Percentiles rank a stretch among this genome's conserved stretches.
Conservation (phyloP, 2,329 filamentous ascomycete species). For the Fulvia fulva region DNA sequence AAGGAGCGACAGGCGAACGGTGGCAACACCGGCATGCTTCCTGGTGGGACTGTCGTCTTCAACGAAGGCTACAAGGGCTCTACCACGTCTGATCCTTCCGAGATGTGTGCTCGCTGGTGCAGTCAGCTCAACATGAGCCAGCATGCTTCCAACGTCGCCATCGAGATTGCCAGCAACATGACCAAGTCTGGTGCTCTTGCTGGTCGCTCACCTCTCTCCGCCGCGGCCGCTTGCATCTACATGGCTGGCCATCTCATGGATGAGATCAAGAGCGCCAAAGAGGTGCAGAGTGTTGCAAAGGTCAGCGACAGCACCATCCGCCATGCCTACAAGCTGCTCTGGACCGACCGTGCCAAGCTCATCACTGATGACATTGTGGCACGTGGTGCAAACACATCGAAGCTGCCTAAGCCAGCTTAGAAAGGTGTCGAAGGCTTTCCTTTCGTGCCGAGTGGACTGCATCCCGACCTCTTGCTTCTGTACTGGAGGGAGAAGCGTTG, state of each 20-base stretch:
- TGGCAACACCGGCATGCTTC: constrained; percentile 30
- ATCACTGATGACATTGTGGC: constrained; percentile 72
- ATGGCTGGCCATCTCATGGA: constrained; percentile 87
- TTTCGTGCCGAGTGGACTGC: neutral
- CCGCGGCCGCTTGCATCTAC: constrained; percentile 93
- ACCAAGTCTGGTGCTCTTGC: constrained; percentile 75
- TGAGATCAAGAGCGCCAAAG: constrained; percentile 72
- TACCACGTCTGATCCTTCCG: constrained; percentile 31
- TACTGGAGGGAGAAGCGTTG: neutral
- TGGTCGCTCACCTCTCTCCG: constrained; percentile 87
- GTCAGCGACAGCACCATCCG: constrained; percentile 97
- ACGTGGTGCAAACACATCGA: constrained; percentile 66
- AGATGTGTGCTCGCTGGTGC: constrained; percentile 83
- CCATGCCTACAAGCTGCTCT: constrained; percentile 87
- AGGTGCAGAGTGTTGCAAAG: constrained; percentile 77
- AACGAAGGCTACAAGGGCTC: constrained; percentile 29
- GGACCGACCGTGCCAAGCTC: constrained; percentile 67
- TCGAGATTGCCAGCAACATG: constrained; percentile 73
- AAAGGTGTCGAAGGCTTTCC: constrained; percentile 1
- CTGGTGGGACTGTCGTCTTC: constrained; percentile 44
- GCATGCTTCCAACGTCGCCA: constrained; percentile 73
- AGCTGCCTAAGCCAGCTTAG: constrained; percentile 54
- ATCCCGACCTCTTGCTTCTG: neutral
- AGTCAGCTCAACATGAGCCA: constrained; percentile 73
- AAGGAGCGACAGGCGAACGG: constrained; percentile 46